Evolutionary conservation across 2,329 filamentous ascomycete species (phyloP), one percentile per base, ranked within the genome.

Genomic region (Biscogniauxia sp.): DNA sequence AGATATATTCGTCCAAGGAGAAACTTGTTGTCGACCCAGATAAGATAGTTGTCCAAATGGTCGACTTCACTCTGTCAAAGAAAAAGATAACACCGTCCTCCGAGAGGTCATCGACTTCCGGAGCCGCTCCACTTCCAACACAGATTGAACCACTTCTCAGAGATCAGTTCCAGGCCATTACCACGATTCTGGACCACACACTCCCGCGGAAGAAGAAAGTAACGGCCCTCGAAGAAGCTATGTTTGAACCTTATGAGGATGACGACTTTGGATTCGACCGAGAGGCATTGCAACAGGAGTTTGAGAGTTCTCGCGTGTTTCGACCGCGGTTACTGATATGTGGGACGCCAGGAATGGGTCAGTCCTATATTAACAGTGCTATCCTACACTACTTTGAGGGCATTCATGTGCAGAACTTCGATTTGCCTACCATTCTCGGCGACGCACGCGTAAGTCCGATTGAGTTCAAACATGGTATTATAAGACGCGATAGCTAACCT

Each of bases 51-150:
- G 88, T 99, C 45, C 88, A 91, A 51, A 92, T 95, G 4, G 95
- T 95, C 59, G 95, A 99, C 75, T 99, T 99, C 70, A 97, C 97
- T 90, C 84, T 97, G 15, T 96, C 94, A 0, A 88, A 97, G 72
- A 96, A 97, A 79, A 96, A 96, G 76, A 92, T 99, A 77, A 86
- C 97, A 11, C 95, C 95, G 6, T 98, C 95, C 0, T 98, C 95
- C 0, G 92, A 98, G 74, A 84, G 95, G 64, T 94, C 94, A 53
- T 88, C 92, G 0, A 89, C 92, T 3, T 94, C 93, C 13, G 91
- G 89, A 13, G 93, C 94, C 56, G 85, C 89, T 15, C 90, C 94
- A 0, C 79, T 99, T 19, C 91, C 92, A 1, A 88, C 88, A 67
- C 82, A 85, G 11, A 85, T 99, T 55, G 91, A 93, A 70, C 93